Evolutionary conservation across 1,139 yeast genomes (phyloP).

Genomic region (Saccharomyces hybrid): DNA sequence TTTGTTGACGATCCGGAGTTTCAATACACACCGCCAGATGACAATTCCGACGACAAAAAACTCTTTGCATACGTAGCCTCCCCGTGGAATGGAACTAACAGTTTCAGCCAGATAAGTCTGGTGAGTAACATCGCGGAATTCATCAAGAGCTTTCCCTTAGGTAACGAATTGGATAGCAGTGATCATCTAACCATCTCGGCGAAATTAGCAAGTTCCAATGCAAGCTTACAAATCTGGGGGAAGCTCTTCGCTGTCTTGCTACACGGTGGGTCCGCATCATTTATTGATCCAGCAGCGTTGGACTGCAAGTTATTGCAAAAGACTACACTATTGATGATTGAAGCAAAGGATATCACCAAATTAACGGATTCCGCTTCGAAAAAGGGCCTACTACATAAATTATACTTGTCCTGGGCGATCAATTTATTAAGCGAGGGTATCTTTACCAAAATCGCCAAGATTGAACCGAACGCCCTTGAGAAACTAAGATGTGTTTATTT

Average conservation of each 20-base stretch:
- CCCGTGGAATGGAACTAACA: slow-evolving; percentile 19
- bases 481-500: slow-evolving; percentile 39
- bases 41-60: slow-evolving; percentile 32
- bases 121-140: slow-evolving; percentile 59
- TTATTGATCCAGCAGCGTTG: slow-evolving; percentile 8
- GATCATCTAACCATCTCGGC: slow-evolving; percentile 42
- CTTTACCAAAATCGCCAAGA: slow-evolving; percentile 32
- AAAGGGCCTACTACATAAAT: slow-evolving; percentile 5
- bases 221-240: slow-evolving; percentile 29
- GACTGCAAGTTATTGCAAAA: slow-evolving; percentile 6
- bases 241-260: slow-evolving; percentile 31
- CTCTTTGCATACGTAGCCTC: slow-evolving; percentile 22
- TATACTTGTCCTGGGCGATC: slow-evolving; percentile 30
- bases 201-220: slow-evolving; percentile 11
- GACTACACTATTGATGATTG: slow-evolving; percentile 20
- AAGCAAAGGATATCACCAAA: slow-evolving; percentile 7
- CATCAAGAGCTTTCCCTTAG: slow-evolving; percentile 49
- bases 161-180: slow-evolving; percentile 34
- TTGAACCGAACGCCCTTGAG: slow-evolving; percentile 11
- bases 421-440: slow-evolving; percentile 37
- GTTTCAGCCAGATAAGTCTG: slow-evolving; percentile 53
- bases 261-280: slow-evolving; percentile 33
- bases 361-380: slow-evolving; percentile 3
- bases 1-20: slow-evolving; percentile 14
- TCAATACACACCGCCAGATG: slow-evolving; percentile 33